Conservation (phyloP, 768 basidiomycete species). For the Boletus reticuloceps region DNA sequence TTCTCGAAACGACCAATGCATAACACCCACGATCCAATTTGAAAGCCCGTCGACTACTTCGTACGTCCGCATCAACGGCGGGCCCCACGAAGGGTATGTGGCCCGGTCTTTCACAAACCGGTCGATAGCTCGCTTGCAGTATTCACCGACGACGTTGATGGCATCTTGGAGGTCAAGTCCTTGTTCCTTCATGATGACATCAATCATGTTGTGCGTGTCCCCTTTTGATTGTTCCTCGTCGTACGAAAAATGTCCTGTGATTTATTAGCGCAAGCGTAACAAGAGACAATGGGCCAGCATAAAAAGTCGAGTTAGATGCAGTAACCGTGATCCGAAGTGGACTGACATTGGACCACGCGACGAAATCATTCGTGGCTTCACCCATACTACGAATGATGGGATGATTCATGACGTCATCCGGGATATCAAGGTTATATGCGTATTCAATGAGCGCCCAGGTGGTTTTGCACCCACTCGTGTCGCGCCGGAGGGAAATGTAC, state of each 20-base stretch:
- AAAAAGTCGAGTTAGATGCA: not conserved
- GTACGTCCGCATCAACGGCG: conserved; percentile 60
- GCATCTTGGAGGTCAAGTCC: conserved; percentile 70
- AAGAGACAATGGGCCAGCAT: not conserved
- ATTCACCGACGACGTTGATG: conserved; percentile 70
- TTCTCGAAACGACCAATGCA: conserved; percentile 79
- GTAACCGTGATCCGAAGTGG: not conserved
- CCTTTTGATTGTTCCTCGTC: conserved; percentile 81
- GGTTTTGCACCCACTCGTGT: conserved; percentile 82
- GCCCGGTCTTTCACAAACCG: conserved; percentile 50
- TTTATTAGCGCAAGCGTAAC: too few species aligned
- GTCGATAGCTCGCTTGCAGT: conserved; percentile 73
- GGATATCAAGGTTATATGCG: conserved; percentile 73
- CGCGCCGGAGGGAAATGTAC: conserved; percentile 76
- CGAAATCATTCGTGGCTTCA: conserved; percentile 77
- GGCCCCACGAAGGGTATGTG: conserved; percentile 70
- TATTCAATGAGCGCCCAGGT: conserved; percentile 84
- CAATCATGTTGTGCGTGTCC: conserved; percentile 83
- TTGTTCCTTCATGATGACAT: conserved; percentile 71
- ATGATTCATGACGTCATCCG: conserved; percentile 80
- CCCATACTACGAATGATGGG: conserved; percentile 63
- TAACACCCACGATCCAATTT: conserved; percentile 75
- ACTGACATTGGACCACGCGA: conserved; percentile 85
- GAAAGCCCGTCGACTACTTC: conserved; percentile 68
- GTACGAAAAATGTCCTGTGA: conserved; percentile 80